Conservation (phyloP, 176 grass and related monocot species). For the Stipa capillata region DNA sequence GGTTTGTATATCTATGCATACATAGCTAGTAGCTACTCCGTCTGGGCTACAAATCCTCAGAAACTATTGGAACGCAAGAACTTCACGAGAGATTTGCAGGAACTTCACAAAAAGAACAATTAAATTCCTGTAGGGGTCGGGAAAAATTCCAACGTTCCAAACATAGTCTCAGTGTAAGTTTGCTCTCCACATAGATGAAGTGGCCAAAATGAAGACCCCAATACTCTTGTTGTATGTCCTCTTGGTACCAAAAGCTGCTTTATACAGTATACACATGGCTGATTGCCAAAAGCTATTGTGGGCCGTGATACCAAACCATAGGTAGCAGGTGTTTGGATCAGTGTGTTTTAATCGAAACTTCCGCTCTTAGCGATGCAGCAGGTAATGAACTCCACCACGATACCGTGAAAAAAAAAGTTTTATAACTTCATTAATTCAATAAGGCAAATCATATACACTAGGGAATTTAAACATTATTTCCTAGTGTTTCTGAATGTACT, state of each 20-base stretch:
- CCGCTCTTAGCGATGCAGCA: neutral
- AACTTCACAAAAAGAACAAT: neutral
- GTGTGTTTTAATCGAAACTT: neutral
- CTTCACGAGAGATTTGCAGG: neutral
- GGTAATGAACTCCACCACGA: neutral
- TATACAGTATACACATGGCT: neutral
- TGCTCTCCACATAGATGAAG: neutral
- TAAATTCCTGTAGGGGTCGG: neutral
- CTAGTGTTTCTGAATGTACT: neutral
- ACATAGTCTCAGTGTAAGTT: neutral
- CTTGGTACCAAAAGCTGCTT: neutral
- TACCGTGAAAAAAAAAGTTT: neutral
- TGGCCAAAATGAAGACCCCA: neutral
- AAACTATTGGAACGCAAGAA: neutral
- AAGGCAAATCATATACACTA: neutral
- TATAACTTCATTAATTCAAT: neutral
- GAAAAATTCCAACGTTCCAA: neutral
- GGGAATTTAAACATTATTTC: neutral
- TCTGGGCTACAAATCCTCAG: neutral
- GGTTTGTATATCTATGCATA: neutral
- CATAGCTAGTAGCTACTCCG: neutral
- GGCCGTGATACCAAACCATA: neutral
- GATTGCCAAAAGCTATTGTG: neutral
- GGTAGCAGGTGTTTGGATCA: neutral
- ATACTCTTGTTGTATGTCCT: no score